Conservation (phyloP, 208 protist genomes). For the Trypanosoma melophagium region DNA sequence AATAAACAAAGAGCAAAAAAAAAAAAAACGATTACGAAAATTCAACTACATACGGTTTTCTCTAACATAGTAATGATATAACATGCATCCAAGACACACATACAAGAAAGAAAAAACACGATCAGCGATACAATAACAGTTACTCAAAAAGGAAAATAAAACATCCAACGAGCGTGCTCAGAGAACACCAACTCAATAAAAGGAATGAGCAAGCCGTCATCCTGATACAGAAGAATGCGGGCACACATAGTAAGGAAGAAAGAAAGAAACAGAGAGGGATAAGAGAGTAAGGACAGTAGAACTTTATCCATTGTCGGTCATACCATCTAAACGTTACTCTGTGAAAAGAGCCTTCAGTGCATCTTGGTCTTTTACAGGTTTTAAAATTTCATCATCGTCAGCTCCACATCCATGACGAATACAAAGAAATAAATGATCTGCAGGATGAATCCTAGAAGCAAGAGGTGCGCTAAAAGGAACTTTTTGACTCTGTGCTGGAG, state of each 20-base stretch:
- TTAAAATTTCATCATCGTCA: constrained; percentile 28
- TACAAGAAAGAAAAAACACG: no score
- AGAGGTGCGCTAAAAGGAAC: neutral
- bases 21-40: no score
- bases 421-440: constrained; percentile 34
- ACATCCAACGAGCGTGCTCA: no score
- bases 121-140: no score
- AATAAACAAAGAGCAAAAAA: no score
- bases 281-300: neutral
- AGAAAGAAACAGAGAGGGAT: neutral
- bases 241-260: neutral
- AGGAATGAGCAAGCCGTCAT: no score
- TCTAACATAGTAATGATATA: no score
- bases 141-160: no score
- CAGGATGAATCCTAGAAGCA: constrained; percentile 6
- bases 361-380: constrained; percentile 20
- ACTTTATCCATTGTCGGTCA: neutral
- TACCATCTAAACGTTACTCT: neutral
- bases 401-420: constrained; percentile 29
- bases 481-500: neutral
- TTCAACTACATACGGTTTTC: no score
- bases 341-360: constrained; percentile 5
- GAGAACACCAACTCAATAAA: no score
- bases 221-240: neutral
- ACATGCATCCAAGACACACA: no score